These are phyloP conservation scores for Lithospermum erythrorhizon DNA, from an alignment of 257 asterid genomes.

Conservation along the genomic window DNA sequence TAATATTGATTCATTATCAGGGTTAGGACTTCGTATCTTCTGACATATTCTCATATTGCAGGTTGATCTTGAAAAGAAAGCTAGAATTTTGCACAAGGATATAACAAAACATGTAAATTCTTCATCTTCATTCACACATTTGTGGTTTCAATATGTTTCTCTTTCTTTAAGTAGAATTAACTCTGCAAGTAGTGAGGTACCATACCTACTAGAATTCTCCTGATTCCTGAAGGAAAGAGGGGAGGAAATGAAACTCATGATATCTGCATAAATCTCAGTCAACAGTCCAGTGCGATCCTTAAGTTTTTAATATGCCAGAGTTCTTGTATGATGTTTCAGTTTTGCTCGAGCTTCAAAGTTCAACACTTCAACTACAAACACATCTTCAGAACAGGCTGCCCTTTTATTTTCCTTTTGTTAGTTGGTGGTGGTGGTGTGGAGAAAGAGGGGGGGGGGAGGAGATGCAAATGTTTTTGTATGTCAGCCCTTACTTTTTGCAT, in stretches of 20 bases:
- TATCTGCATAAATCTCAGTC: background rate
- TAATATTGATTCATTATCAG: background rate
- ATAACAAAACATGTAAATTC: conserved; percentile 51
- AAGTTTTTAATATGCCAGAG: no score
- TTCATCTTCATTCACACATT: background rate
- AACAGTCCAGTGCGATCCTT: no score
- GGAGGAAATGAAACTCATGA: background rate
- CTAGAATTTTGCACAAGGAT: conserved; percentile 60
- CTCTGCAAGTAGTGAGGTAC: background rate
- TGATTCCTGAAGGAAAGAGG: background rate
- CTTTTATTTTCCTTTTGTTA: no score
- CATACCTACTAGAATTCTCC: background rate
- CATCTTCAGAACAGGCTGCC: no score
- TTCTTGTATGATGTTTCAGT: no score
- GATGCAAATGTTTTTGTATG: no score
- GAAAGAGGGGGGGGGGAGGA: no score
- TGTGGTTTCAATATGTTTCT: background rate
- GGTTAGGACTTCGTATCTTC: background rate
- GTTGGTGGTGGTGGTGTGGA: no score
- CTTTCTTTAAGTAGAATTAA: background rate
- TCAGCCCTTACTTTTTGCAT: background rate
- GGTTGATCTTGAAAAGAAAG: conserved; percentile 69
- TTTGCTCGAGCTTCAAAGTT: no score
- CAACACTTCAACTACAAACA: no score
- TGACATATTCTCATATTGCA: conserved; percentile 21